Base-by-base conservation (phyloP, 2,329 filamentous ascomycete genomes). In the Chaetothyriales sp. region DNA sequence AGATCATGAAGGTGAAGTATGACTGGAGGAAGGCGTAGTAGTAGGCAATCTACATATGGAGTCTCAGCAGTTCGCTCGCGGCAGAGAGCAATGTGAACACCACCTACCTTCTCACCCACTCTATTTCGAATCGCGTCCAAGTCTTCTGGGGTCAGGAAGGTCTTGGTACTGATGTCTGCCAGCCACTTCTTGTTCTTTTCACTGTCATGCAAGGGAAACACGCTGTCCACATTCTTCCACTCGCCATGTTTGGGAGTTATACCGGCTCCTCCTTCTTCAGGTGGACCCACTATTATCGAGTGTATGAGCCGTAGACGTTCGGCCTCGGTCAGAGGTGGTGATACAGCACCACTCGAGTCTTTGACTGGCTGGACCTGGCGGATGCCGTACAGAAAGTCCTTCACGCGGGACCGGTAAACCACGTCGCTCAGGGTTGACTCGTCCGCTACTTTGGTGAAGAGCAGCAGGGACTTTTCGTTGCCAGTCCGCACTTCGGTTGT, bases 11-110 rank as follows among this genome's bases (percentile, higher is more conserved):
- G 52, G 79, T 75, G 63, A 94, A 93, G 68, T 96, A 96, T 32
- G 83, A 83, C 63, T 94, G 86, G 28, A 93, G 76, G 63, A 96
- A 96, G 42, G 89, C 87, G 65, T 95, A 96, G 70, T 96, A 96
- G 66, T 93, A 94, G 36, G 86, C 90, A 52, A 95, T 84, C 74
- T 79, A 56, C 8, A 42, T 22, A 20, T 22, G 15, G 47, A 51
- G 44, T 54, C 43, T 48, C 10, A 43, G 47, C 12, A 20, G 10
- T 3, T 9, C 12, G 10, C 22, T 10, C 18, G 7, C 10, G 46
- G 18, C 8, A 18, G 18, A n/a, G 19, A 18, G 4, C 5, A 15
- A 9, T 10, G 5, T 9, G 19, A 43, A 7, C 26, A n/a, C 20
- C 20, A 48, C 54, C 46, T 53, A 72, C 71, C 64, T 80, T 83